A percentile compares a stretch with the other conserved stretches of the same genome.
phyloP scores from a whole-genome alignment of 23 red algal species.

The Gracilaria caudata region DNA sequence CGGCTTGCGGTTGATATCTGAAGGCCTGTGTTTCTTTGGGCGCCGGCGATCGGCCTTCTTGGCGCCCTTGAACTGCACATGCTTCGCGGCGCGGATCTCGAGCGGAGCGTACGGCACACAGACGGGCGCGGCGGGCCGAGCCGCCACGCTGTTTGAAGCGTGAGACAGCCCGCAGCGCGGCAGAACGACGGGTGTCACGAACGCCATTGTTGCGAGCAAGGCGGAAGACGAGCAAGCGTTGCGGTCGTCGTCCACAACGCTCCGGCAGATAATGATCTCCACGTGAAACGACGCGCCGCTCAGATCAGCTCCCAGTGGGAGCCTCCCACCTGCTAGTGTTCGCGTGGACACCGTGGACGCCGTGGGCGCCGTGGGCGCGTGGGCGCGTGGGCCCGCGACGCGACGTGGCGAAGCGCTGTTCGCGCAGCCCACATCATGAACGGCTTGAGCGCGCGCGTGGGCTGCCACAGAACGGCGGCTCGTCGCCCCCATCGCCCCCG shows the following conservation, averaged over 20 bases:
- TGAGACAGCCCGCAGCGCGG: constrained; percentile 49
- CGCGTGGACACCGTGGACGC: too few species aligned
- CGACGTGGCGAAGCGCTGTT: background rate
- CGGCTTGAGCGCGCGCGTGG: background rate
- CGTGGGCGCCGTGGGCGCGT: too few species aligned
- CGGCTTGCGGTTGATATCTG: constrained; percentile 83
- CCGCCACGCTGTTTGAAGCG: constrained; percentile 6
- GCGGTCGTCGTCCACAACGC: background rate
- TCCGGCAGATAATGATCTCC: background rate
- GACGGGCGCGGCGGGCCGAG: constrained; percentile 9
- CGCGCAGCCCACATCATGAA: background rate
- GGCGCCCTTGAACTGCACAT: constrained; percentile 81
- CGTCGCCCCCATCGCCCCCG: too few species aligned
- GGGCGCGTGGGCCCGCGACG: background rate
- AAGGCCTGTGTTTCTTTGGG: constrained; percentile 82
- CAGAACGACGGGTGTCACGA: constrained; percentile 41
- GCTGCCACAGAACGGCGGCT: background rate
- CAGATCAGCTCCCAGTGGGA: too few species aligned
- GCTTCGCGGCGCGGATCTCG: constrained; percentile 66
- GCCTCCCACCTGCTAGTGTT: too few species aligned
- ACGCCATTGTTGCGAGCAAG: constrained; percentile 44
- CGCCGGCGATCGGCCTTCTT: constrained; percentile 75
- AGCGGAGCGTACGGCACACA: background rate
- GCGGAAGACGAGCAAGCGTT: background rate
- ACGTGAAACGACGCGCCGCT: background rate